Percentiles rank a stretch among this genome's conserved stretches.
These are phyloP conservation scores for Cladophialophora carrionii DNA, from an alignment of 2,329 filamentous ascomycete genomes.

Conservation along the genomic window DNA sequence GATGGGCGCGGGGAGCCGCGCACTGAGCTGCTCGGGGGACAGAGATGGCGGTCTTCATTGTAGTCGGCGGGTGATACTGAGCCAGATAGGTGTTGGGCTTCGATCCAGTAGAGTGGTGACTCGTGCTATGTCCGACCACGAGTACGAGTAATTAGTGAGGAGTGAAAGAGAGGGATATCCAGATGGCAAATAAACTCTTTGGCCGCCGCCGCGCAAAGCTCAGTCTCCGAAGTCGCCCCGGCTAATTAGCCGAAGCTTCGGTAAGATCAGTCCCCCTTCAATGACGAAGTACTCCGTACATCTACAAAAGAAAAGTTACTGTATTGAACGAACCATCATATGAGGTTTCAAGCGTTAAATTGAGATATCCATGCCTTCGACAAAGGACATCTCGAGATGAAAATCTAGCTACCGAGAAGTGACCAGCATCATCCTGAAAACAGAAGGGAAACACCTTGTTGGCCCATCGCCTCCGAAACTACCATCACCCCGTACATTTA, in stretches of 20 bases:
- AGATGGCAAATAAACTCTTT: slow-evolving; percentile 3
- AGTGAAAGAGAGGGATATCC: neutral
- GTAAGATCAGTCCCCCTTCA: neutral
- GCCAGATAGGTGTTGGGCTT: neutral
- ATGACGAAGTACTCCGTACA: neutral
- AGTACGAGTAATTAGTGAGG: neutral
- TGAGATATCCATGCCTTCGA: neutral
- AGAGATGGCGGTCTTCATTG: slow-evolving; percentile 1
- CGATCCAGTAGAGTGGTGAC: neutral
- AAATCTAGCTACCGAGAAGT: neutral
- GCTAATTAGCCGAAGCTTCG: neutral
- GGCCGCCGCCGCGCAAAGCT: no score
- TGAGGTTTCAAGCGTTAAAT: neutral
- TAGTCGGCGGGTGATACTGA: no score
- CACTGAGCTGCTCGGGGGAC: neutral
- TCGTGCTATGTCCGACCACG: neutral
- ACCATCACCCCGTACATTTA: neutral
- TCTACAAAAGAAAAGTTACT: neutral
- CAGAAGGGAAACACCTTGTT: neutral
- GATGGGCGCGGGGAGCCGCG: slow-evolving; percentile 18
- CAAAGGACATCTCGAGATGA: neutral
- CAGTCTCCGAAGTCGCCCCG: slow-evolving; percentile 2
- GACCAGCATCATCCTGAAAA: neutral
- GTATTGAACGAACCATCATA: neutral
- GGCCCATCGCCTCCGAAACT: neutral